Conservation (phyloP, 306 rosid species). For the Vigna hirtella region DNA sequence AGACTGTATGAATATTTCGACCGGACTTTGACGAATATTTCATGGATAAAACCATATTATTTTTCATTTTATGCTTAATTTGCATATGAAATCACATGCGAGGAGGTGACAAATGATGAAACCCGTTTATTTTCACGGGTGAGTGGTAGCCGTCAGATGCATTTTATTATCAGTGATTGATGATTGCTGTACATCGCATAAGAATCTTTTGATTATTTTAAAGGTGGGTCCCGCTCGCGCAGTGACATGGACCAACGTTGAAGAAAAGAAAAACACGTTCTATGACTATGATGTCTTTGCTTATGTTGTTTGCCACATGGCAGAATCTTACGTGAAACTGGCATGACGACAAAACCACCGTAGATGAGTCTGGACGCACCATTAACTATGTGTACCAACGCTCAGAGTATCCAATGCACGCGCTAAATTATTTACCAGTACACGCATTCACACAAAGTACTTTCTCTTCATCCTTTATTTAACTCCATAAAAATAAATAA, state of each 20-base stretch:
- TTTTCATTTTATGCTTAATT: too few species aligned
- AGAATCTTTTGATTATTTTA: slow-evolving; percentile 29
- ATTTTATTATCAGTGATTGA: slow-evolving; percentile 22
- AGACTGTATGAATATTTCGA: too few species aligned
- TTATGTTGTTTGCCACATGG: slow-evolving; percentile 24
- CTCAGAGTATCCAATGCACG: slow-evolving; percentile 60
- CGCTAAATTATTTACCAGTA: not conserved
- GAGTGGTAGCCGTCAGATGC: slow-evolving; percentile 42
- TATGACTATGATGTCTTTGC: not conserved
- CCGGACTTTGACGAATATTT: too few species aligned
- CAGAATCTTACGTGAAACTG: slow-evolving; percentile 2
- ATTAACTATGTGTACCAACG: slow-evolving; percentile 30
- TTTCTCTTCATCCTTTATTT: not conserved
- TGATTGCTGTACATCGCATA: slow-evolving; percentile 6
- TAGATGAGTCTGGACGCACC: slow-evolving; percentile 39
- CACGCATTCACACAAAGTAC: not conserved
- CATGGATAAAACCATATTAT: too few species aligned
- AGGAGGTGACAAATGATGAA: slow-evolving; percentile 34
- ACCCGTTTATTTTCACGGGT: slow-evolving; percentile 28
- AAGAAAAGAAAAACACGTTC: not conserved
- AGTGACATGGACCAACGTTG: slow-evolving; percentile 17
- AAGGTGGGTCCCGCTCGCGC: not conserved
- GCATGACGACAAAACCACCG: slow-evolving; percentile 48
- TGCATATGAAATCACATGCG: slow-evolving; percentile 35
- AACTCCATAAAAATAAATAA: too few species aligned